phyloP scores from a whole-genome alignment of 345 rosid species.

The Eucalyptus cloeziana region DNA sequence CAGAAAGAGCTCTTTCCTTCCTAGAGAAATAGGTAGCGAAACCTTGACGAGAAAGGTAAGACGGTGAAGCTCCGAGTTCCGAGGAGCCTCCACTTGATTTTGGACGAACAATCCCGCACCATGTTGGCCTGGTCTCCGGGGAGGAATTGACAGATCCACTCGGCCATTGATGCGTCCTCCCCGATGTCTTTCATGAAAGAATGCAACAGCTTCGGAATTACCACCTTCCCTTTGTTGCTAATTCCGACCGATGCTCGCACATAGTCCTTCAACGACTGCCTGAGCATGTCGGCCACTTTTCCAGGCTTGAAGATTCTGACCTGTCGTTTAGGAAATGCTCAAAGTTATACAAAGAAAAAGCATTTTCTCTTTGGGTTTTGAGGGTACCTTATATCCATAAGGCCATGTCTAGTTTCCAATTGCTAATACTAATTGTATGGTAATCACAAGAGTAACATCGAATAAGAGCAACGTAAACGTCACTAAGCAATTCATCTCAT shows the following conservation, averaged over 20 bases:
- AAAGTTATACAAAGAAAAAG: background rate
- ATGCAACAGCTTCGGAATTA: conserved; percentile 51
- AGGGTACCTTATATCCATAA: background rate
- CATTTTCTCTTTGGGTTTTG: background rate
- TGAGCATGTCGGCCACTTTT: conserved; percentile 30
- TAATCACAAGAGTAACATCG: background rate
- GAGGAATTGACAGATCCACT: conserved; percentile 54
- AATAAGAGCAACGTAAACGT: background rate
- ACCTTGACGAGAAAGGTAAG: conserved; percentile 45
- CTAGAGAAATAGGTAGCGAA: conserved; percentile 40
- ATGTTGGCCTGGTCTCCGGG: conserved; percentile 27
- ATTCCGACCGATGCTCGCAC: conserved; percentile 43
- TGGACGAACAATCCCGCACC: conserved; percentile 28
- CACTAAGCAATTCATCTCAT: background rate
- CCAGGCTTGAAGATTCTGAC: conserved; percentile 50
- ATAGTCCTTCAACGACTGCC: conserved; percentile 36
- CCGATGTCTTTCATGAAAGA: conserved; percentile 32
- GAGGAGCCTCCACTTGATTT: conserved; percentile 31
- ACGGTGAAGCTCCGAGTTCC: conserved; percentile 35
- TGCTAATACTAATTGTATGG: background rate
- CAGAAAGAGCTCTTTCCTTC: background rate
- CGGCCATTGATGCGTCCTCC: conserved; percentile 26
- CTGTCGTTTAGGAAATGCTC: conserved; percentile 7
- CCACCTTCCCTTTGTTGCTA: conserved; percentile 32
- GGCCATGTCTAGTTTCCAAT: background rate